phyloP scores from a whole-genome alignment of 2,329 filamentous ascomycete genomes.

The Xylaria sp. region DNA sequence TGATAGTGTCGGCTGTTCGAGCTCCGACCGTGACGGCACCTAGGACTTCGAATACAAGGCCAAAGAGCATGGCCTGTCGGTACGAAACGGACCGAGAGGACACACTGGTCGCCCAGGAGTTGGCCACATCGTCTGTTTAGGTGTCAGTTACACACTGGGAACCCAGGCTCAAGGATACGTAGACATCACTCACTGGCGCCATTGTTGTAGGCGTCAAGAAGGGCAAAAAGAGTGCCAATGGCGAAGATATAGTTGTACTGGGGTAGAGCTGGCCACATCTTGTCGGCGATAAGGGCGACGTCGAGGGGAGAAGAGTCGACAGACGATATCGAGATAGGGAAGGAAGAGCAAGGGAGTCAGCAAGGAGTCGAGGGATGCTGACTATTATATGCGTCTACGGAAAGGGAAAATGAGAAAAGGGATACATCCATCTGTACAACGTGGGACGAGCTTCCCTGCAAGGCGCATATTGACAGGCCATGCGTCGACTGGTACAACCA shows the following conservation, averaged over 20 bases:
- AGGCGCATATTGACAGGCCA: constrained; percentile 17
- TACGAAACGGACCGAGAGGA: constrained; percentile 82
- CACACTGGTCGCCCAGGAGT: constrained; percentile 83
- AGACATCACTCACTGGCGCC: constrained; percentile 72
- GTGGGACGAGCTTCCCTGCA: not conserved
- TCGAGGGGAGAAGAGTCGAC: constrained; percentile 24
- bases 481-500: constrained; percentile 1
- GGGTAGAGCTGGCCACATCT: constrained; percentile 56
- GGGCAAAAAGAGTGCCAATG: constrained; percentile 79
- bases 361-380: constrained; percentile 7
- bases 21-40: constrained; percentile 75
- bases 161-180: not conserved
- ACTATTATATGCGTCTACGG: constrained; percentile 29
- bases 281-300: constrained; percentile 19
- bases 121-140: constrained; percentile 79
- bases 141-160: constrained; percentile 31
- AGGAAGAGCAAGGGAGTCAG: constrained; percentile 11
- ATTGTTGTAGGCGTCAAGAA: constrained; percentile 83
- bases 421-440: not conserved
- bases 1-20: constrained; percentile 80
- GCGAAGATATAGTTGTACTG: constrained; percentile 78
- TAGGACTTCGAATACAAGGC: constrained; percentile 74
- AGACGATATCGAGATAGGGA: constrained; percentile 27
- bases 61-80: constrained; percentile 74
- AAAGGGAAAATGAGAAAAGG: constrained; percentile 3